These are phyloP conservation scores for Chamaecyparis obtusa DNA, from an alignment of 75 land plant genomes.

Conservation along the genomic window DNA sequence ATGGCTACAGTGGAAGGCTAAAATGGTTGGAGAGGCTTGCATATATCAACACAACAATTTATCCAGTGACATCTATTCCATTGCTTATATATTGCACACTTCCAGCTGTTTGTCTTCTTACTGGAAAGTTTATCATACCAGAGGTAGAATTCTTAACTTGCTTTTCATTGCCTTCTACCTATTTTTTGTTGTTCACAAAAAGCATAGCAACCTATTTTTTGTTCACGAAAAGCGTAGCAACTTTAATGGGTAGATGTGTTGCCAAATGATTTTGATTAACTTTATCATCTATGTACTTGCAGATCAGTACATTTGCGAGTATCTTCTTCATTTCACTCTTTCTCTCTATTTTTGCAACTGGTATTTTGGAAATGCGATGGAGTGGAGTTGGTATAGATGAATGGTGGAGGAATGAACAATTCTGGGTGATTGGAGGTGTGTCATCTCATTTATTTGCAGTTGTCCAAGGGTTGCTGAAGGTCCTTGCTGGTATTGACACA, in stretches of 20 bases:
- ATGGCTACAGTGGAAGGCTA: constrained; percentile 76
- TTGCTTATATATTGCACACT: constrained; percentile 67
- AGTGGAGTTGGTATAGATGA: constrained; percentile 72
- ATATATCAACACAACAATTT: constrained; percentile 80
- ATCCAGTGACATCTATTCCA: constrained; percentile 70
- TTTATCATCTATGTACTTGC: constrained; percentile 4
- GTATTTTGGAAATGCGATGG: constrained; percentile 69
- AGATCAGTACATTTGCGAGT: constrained; percentile 66
- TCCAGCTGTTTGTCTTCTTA: constrained; percentile 75
- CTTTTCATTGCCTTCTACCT: background rate
- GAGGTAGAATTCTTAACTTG: constrained; percentile 35
- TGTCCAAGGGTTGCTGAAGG: constrained; percentile 62
- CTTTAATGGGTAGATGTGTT: background rate
- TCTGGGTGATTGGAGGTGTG: constrained; percentile 75
- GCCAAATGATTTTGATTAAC: background rate
- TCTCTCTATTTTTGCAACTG: constrained; percentile 70
- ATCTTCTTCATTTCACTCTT: constrained; percentile 55
- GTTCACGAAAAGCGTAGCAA: background rate
- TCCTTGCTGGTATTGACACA: constrained; percentile 60
- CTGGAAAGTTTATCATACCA: constrained; percentile 78
- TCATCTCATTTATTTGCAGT: constrained; percentile 64
- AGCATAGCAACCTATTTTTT: background rate
- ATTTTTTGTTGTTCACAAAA: background rate
- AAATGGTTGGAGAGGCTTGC: constrained; percentile 78
- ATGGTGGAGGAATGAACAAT: constrained; percentile 81